Conservation (phyloP, 192 early-diverging fungal genomes). For the Coemansia sp. region DNA sequence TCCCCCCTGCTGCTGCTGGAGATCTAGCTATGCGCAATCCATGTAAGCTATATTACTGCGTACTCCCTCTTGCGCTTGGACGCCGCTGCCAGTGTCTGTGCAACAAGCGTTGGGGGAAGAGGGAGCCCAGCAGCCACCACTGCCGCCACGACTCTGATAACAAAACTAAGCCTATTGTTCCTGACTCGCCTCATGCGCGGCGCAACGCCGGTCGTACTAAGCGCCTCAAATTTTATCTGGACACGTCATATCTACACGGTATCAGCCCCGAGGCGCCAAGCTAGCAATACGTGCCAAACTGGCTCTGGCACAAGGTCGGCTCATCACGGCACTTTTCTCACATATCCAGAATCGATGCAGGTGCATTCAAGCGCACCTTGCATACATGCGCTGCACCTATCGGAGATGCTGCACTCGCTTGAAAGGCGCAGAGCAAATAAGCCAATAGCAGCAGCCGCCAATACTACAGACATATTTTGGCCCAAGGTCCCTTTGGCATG, state of each 20-base stretch:
- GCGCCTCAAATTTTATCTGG: neutral
- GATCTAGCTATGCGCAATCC: neutral
- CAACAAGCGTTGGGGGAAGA: neutral
- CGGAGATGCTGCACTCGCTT: neutral
- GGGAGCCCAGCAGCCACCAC: neutral
- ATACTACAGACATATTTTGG: neutral
- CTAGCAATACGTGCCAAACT: neutral
- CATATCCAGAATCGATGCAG: conserved; percentile 11
- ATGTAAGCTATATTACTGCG: conserved; percentile 4
- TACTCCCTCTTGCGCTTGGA: neutral
- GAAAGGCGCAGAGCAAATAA: neutral
- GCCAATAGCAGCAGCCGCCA: neutral
- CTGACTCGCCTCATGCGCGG: neutral
- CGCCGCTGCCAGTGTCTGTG: neutral
- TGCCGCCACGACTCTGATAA: neutral
- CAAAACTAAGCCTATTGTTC: neutral
- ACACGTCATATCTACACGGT: neutral
- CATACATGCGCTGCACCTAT: conserved; percentile 1
- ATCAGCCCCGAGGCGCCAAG: neutral
- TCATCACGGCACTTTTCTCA: neutral
- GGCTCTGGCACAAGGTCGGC: neutral
- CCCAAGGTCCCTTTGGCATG: neutral
- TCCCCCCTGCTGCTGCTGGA: neutral
- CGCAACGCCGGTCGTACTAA: neutral
- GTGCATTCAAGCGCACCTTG: neutral